Evolutionary conservation across 1,139 yeast genomes (phyloP).

Genomic region (Candida sojae): DNA sequence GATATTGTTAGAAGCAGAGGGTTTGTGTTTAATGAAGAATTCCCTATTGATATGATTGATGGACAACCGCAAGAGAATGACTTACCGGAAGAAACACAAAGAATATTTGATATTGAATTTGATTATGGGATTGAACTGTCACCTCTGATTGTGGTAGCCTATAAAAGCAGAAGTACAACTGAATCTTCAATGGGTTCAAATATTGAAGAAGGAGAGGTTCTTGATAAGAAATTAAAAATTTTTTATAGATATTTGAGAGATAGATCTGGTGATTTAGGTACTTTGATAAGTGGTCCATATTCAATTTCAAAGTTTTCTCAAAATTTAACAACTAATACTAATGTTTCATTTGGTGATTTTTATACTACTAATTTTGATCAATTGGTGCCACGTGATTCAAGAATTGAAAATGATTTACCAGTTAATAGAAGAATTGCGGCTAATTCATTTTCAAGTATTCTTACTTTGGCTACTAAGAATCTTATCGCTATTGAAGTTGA

Average conservation of each 20-base stretch:
- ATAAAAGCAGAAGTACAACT: not conserved
- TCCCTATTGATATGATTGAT: not conserved
- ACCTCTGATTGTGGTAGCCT: not conserved
- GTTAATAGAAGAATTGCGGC: constrained; percentile 31
- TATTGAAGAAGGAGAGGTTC: not conserved
- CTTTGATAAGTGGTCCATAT: constrained; percentile 2
- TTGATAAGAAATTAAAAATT: constrained; percentile 3
- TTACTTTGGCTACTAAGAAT: constrained; percentile 34
- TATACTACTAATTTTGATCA: constrained; percentile 15
- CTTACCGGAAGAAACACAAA: constrained; percentile 2
- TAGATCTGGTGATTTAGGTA: constrained; percentile 6
- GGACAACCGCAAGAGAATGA: not conserved
- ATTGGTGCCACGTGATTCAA: constrained; percentile 19
- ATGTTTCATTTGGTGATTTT: constrained; percentile 4
- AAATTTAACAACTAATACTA: constrained; percentile 8
- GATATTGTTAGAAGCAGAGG: constrained; percentile 1
- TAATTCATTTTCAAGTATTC: constrained; percentile 38
- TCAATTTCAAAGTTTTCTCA: constrained; percentile 1
- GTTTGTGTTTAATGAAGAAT: not conserved
- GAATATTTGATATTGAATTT: constrained; percentile 8
- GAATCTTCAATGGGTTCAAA: not conserved
- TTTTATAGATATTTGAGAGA: constrained; percentile 7
- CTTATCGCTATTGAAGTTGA: constrained; percentile 6
- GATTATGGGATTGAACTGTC: constrained; percentile 1
- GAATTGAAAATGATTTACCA: constrained; percentile 15